Evolutionary conservation across 345 rosid genomes (phyloP), one percentile per base, ranked within the genome.

Genomic region (Arabis alpina): DNA sequence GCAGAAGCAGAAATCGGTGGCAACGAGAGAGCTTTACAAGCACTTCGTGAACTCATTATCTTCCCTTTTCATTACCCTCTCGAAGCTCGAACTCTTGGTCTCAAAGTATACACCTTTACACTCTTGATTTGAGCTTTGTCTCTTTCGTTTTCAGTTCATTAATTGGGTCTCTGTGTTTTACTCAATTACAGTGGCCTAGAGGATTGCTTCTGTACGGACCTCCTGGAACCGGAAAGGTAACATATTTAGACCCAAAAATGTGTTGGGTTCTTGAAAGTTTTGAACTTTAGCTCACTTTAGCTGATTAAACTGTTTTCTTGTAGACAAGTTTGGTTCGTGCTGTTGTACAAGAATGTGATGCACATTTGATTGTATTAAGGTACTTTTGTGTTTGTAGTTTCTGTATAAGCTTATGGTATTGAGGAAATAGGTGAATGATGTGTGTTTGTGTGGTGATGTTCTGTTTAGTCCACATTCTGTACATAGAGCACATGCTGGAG

Each of bases 241-340:
- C 15, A 0, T 23, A 4, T 34, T 49, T 58, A 30, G 11, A 44
- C 8, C 8, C 41, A 37, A 37, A 12, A 15, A 4, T 54, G 13
- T 37, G 16, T 14, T 55, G 43, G 28, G 10, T 28, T 48, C n/a
- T 13, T 56, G 4, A 51, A 60, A 66, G 56, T 34, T 66, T 0
- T 11, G 0, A 25, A 43, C 64, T 62, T 53, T 19, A 19, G 23
- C 23, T 19, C 23, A 19, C 23, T 19, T 19, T 19, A 19, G 23
- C 23, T 19, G 23, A 19, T 19, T 19, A 19, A 19, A 19, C 23
- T 19, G 23, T 19, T 19, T 19, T 19, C 23, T 14, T 54, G 61
- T 49, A 91, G 96, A 93, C 98, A 71, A 91, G 94, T 78, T 81
- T 93, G 85, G 98, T 89, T 2, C 91, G 92, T 51, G 96, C 99